Evolutionary conservation across 2,329 filamentous ascomycete species (phyloP), one percentile per base, ranked within the genome.

Genomic region (Ophiosphaerella korrae): DNA sequence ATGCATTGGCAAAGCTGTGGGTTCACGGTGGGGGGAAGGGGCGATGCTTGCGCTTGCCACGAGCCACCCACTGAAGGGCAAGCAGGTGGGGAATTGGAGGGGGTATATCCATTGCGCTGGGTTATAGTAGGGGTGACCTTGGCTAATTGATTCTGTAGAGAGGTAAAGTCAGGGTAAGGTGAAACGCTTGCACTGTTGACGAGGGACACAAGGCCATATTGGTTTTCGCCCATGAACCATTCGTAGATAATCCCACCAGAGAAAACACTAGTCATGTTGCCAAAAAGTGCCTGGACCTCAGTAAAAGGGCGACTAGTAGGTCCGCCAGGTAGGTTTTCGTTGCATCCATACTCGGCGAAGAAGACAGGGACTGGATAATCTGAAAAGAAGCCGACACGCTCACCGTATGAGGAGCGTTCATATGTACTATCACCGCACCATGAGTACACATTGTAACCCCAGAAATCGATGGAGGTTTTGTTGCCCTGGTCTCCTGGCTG

Each of bases 381-480:
- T 52, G 80, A 75, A 81, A 96, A 97, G 79, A 96, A 94, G 48
- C 89, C 74, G 58, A 92, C 91, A 74, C 93, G 88, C 53, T 85
- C 82, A 60, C 87, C 81, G 77, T 94, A 99, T 36, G 90, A 90
- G 0, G 94, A 97, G 45, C 80, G 70, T 29, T 80, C 67, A 78
- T 88, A 94, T 69, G 79, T 84, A 73, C 89, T 95, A 64, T 92
- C 75, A 60, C 93, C 94, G 74, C 94, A 99, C 94, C 94, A 99
- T 38, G 92, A 95, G 83, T 97, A 99, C 77, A 97, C 96, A 81
- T 99, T 99, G 87, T 97, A 97, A 50, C 94, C 94, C 90, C 92
- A 97, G 82, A 94, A 97, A 77, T 99, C 94, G 60, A 97, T 96
- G 52, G 88, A 75, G 66, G 78, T 77, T 7, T 80, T 78, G 45